A percentile compares a stretch with the other conserved stretches of the same genome.
These are phyloP conservation scores for Talaromyces ruber DNA, from an alignment of 495 filamentous ascomycete genomes.

Conservation along the genomic window DNA sequence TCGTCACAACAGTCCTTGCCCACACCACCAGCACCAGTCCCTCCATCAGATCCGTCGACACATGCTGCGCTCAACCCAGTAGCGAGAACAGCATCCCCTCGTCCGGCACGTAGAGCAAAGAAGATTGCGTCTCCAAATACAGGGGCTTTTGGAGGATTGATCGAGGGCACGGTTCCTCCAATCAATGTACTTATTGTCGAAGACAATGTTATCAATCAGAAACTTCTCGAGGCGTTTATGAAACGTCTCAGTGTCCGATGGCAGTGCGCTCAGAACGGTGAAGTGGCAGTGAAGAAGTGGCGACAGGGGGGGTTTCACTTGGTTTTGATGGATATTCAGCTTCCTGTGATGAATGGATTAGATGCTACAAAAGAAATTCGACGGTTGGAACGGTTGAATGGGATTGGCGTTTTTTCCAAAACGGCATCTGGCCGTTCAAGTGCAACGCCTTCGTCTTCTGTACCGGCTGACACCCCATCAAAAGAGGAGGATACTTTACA, in stretches of 20 bases:
- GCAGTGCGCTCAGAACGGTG: conserved; percentile 92
- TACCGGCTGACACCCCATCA: conserved; percentile 9
- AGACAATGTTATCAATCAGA: conserved; percentile 95
- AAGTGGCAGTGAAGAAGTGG: conserved; percentile 91
- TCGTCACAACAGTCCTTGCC: conserved; percentile 24
- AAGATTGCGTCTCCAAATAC: conserved; percentile 20
- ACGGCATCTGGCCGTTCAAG: conserved; percentile 32
- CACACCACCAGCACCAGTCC: conserved; percentile 26
- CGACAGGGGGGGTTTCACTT: conserved; percentile 89
- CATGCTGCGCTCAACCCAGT: conserved; percentile 27
- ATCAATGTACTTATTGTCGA: conserved; percentile 98
- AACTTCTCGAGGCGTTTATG: conserved; percentile 90
- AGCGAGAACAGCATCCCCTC: conserved; percentile 29
- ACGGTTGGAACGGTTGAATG: conserved; percentile 78
- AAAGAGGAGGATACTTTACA: conserved; percentile 56
- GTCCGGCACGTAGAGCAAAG: conserved; percentile 34
- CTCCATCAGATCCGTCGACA: conserved; percentile 29
- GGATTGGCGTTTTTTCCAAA: conserved; percentile 76
- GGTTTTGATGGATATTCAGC: conserved; percentile 96
- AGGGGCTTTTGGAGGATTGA: conserved; percentile 50
- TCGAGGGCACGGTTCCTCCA: conserved; percentile 80
- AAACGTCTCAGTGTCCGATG: conserved; percentile 95
- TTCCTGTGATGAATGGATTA: conserved; percentile 93
- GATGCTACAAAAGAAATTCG: conserved; percentile 97
- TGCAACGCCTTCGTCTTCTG: conserved; percentile 20